phyloP scores from a whole-genome alignment of 2,329 filamentous ascomycete genomes.

The Trichoderma harzianum region DNA sequence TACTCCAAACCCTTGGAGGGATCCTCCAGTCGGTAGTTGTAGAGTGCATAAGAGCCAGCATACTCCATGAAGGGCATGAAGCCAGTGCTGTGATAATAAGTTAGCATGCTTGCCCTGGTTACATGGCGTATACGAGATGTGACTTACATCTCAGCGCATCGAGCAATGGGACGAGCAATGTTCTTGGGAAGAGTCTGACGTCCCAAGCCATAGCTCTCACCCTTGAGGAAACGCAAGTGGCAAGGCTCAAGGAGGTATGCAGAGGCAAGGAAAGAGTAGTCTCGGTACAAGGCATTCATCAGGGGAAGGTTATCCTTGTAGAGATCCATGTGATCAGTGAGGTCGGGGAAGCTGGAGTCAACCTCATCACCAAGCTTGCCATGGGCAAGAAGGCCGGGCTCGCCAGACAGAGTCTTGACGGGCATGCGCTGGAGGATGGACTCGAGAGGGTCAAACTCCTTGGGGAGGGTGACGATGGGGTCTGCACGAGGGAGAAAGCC shows the following conservation, averaged over 20 bases:
- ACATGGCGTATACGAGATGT: neutral
- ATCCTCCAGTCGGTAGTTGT: slow-evolving; percentile 62
- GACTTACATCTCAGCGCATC: slow-evolving; percentile 80
- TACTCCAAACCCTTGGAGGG: slow-evolving; percentile 56
- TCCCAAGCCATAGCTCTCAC: slow-evolving; percentile 74
- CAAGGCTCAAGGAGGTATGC: slow-evolving; percentile 91
- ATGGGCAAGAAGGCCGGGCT: slow-evolving; percentile 72
- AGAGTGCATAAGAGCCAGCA: slow-evolving; percentile 65
- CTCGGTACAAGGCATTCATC: slow-evolving; percentile 83
- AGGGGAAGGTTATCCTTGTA: slow-evolving; percentile 70
- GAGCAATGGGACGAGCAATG: slow-evolving; percentile 77
- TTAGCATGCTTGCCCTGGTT: neutral
- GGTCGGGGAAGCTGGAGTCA: slow-evolving; percentile 69
- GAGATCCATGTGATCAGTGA: slow-evolving; percentile 69
- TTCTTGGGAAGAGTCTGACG: slow-evolving; percentile 68
- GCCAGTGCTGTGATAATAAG: slow-evolving; percentile 46
- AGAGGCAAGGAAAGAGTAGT: slow-evolving; percentile 88
- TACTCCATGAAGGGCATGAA: slow-evolving; percentile 95
- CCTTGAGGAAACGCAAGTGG: slow-evolving; percentile 68
- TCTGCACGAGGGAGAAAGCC: slow-evolving; percentile 71
- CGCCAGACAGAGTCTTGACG: slow-evolving; percentile 69
- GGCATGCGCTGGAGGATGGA: slow-evolving; percentile 74
- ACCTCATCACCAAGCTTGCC: slow-evolving; percentile 74
- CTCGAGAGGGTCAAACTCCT: slow-evolving; percentile 70
- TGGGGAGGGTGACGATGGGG: slow-evolving; percentile 61